Evolutionary conservation across 2,329 filamentous ascomycete species (phyloP).

Genomic region (Macrophomina pseudophaseolina): DNA sequence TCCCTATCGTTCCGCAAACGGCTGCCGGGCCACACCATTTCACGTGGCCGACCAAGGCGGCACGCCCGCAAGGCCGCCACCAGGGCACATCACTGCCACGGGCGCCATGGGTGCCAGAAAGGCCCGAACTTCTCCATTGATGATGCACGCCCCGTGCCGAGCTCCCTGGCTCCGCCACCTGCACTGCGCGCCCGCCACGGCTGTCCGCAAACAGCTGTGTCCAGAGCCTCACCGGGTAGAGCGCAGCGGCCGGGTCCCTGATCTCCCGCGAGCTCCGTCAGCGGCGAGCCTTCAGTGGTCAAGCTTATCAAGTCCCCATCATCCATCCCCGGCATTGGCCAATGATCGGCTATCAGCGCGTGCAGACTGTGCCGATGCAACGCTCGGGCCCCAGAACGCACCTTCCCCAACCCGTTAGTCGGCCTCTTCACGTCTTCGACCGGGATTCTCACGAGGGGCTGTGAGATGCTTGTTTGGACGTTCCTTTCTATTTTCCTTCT

Average conservation of each 20-base stretch:
- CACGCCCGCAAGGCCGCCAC: conserved; percentile 6
- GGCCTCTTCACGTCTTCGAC: conserved; percentile 13
- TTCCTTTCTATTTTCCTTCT: conserved; percentile 8
- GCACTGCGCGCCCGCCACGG: neutral
- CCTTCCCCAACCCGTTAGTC: conserved; percentile 23
- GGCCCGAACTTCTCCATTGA: neutral
- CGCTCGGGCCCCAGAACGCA: conserved; percentile 17
- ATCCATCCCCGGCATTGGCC: conserved; percentile 8
- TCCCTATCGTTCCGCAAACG: conserved; percentile 8
- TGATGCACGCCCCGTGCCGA: conserved; percentile 1
- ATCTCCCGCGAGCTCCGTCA: conserved; percentile 7
- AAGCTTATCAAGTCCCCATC: conserved; percentile 14
- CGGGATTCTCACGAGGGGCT: conserved; percentile 12
- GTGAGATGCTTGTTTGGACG: conserved; percentile 23
- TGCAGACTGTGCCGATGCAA: neutral
- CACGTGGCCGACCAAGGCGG: conserved; percentile 1
- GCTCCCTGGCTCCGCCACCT: conserved; percentile 15
- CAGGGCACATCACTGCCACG: conserved; percentile 17
- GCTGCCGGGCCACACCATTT: neutral
- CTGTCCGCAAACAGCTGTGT: neutral
- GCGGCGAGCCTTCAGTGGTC: neutral
- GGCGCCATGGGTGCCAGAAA: neutral
- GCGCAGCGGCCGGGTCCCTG: conserved; percentile 1
- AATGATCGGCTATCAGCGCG: conserved; percentile 19
- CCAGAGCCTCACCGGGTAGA: neutral